Evolutionary conservation across 2,329 filamentous ascomycete genomes (phyloP), one percentile per base, ranked within the genome.

Genomic region (Tolypocladium pustulatum): DNA sequence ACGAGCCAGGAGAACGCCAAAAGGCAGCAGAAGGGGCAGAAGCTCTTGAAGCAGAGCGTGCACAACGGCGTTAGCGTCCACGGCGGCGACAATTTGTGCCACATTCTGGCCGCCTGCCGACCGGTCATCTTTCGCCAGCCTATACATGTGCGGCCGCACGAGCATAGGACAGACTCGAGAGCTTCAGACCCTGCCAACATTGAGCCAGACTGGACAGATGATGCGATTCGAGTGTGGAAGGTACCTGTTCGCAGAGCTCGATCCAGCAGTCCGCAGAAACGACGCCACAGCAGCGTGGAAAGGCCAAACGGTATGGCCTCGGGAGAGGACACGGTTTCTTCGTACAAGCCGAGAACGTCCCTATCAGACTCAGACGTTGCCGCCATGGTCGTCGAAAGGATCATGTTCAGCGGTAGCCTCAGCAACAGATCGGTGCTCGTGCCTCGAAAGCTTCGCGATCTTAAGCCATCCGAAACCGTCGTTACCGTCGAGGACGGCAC

Each of bases 81-180:
- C 69, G 92, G 90, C 3, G 85, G 87, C 5, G 84, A 85, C 56
- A 97, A 97, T 69, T 73, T 97, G 58, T 82, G 85, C 53, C 88
- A 97, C 68, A 80, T 84, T 7, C 73, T 99, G 59, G 92, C 91
- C n/a, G 90, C 91, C 0, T 87, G 88, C 20, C 83, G 94, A 53
- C 79, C 86, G 37, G 96, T 96, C 72, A 84, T 97, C 55, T 93
- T 97, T 66, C 83, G 94, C 41, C 91, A 90, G 65, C 87, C 90
- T 0, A 81, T 96, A 69, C 87, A 88, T 0, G 74, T 97, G n/a
- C 76, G 75, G 37, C 79, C 87, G 1, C 79, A 84, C 62, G 94
- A 99, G 71, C 81, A 89, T 55, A 74, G 76, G 46, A 65, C 73
- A 12, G 77, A 81, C 57, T 71, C 75, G 7, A 70, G 75, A 10